Evolutionary conservation across 805 yeast species (phyloP), one percentile per base, ranked within the genome.

Genomic region (Hagleromyces aurorensis): DNA sequence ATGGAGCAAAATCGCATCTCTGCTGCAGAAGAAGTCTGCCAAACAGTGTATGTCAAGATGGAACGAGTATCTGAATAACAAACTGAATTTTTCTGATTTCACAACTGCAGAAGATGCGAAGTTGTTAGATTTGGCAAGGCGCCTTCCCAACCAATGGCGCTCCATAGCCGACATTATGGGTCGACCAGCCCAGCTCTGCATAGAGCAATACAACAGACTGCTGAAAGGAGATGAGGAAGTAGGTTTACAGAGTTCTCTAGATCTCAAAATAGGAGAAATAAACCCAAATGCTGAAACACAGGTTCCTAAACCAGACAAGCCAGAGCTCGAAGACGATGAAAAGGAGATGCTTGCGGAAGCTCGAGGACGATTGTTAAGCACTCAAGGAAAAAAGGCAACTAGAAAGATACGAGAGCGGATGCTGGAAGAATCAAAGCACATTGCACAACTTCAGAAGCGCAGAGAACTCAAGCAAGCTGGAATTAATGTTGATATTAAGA

Each of bases 281-380:
- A 79, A 79, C 44, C 61, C 80, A 11, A 65, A 74, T 40, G 81
- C 87, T 0, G 96, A 87, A 48, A 69, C 82, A 14, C 71, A 70
- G 36, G 84, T 84, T 2, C 89, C 96, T 0, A 66, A 72, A 37
- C 94, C 94, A 0, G 94, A 85, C 57, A 72, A 75, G 2, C 76
- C 71, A 9, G 82, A 77, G 16, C 61, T 85, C 66, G 87, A 78
- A 34, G 96, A 85, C 23, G 95, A 84, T 36, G 96, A 89, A 46
- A 61, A 70, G 33, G 96, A 89, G 52, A 85, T 87, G 96, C 56
- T 87, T 6, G 74, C 84, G n/a, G 98, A 91, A 51, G 98, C 98
- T 1, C 70, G 79, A 27, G 94, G 96, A 2, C 70, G 98, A 43
- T 61, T 89, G 40, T 83, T 94, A 8, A 87, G 85, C 46, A 86